phyloP scores from a whole-genome alignment of 2,329 filamentous ascomycete genomes.

The Cordyceps cicadae region DNA sequence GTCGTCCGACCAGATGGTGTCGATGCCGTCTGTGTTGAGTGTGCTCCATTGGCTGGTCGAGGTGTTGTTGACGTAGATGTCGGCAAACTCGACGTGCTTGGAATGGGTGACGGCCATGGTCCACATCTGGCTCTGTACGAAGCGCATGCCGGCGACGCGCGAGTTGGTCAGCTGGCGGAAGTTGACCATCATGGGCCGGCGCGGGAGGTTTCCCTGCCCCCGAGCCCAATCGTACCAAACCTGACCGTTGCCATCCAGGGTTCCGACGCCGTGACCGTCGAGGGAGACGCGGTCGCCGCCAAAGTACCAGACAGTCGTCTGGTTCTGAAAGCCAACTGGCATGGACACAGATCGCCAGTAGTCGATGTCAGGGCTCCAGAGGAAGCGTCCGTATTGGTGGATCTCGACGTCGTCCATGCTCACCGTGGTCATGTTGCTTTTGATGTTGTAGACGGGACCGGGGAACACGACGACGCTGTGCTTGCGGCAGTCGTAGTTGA shows the following conservation, averaged over 20 bases:
- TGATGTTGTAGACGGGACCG: conserved; percentile 27
- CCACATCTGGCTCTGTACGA: conserved; percentile 54
- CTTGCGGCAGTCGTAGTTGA: conserved; percentile 23
- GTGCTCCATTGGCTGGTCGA: conserved; percentile 24
- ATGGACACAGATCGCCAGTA: conserved; percentile 46
- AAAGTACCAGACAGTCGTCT: conserved; percentile 45
- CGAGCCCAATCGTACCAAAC: conserved; percentile 48
- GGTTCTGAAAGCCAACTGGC: conserved; percentile 46
- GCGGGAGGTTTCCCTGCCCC: conserved; percentile 35
- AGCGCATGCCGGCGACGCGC: conserved; percentile 38
- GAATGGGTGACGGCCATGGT: conserved; percentile 46
- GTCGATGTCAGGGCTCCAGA: conserved; percentile 36
- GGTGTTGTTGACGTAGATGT: conserved; percentile 47
- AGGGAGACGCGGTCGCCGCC: conserved; percentile 44
- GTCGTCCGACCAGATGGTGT: conserved; percentile 44
- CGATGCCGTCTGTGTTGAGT: conserved; percentile 35
- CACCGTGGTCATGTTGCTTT: conserved; percentile 26
- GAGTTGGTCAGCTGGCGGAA: conserved; percentile 37
- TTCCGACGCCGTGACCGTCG: conserved; percentile 42
- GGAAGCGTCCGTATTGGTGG: conserved; percentile 30
- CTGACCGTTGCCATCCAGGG: conserved; percentile 51
- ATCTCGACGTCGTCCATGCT: conserved; percentile 32
- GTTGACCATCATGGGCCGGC: conserved; percentile 45
- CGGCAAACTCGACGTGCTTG: conserved; percentile 36
- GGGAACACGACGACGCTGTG: conserved; percentile 26